These are phyloP conservation scores for Pichia nakasei DNA, from an alignment of 805 yeast species.

Conservation along the genomic window DNA sequence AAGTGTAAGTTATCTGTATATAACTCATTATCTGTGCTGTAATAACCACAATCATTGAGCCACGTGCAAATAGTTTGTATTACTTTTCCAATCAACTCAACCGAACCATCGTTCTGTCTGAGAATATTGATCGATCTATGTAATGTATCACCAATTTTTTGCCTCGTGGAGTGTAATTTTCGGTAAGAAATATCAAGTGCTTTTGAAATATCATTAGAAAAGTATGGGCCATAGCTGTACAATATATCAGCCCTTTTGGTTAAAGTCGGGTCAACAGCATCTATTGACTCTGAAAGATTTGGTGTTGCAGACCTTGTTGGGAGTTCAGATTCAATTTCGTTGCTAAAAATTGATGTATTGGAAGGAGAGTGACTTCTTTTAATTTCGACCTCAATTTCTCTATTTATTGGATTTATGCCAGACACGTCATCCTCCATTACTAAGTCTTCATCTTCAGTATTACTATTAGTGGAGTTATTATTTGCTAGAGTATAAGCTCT, in stretches of 20 bases:
- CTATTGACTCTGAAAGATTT: slow-evolving; percentile 30
- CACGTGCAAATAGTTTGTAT: slow-evolving; percentile 63
- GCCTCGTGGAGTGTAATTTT: slow-evolving; percentile 52
- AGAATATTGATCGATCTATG: slow-evolving; percentile 48
- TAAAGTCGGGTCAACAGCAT: slow-evolving; percentile 33
- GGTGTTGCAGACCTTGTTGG: slow-evolving; percentile 25
- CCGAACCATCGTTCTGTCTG: slow-evolving; percentile 48
- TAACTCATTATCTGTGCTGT: slow-evolving; percentile 20
- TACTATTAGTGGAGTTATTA: neutral
- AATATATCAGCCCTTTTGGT: slow-evolving; percentile 20
- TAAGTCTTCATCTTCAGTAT: slow-evolving; percentile 1
- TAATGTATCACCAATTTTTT: slow-evolving; percentile 42
- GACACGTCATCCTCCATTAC: slow-evolving; percentile 2
- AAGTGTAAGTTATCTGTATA: slow-evolving; percentile 31
- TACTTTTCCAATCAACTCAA: slow-evolving; percentile 51
- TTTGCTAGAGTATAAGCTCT: neutral
- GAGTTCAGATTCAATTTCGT: slow-evolving; percentile 22
- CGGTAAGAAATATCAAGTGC: slow-evolving; percentile 33
- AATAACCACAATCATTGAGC: slow-evolving; percentile 29
- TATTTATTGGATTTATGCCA: slow-evolving; percentile 14
- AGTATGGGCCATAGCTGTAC: slow-evolving; percentile 25
- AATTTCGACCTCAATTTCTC: slow-evolving; percentile 10
- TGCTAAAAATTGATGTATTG: slow-evolving; percentile 17
- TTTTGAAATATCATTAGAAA: slow-evolving; percentile 18
- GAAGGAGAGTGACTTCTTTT: slow-evolving; percentile 9